phyloP scores from a whole-genome alignment of 352 stramenopile genomes.

The Pythium aristosporum region DNA sequence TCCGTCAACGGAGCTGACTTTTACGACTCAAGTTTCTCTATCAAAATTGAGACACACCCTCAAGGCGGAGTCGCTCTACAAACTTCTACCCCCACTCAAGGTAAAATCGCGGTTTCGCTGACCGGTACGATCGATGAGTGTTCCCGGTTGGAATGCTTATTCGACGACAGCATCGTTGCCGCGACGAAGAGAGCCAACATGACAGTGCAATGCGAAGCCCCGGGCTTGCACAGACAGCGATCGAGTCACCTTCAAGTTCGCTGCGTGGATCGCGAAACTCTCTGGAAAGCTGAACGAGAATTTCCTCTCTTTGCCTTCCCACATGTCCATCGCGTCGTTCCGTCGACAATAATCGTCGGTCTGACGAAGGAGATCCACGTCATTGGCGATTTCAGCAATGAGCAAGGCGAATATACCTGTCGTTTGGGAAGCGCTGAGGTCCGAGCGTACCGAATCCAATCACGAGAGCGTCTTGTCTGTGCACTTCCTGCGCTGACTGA shows the following conservation, averaged over 20 bases:
- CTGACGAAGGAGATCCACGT: slow-evolving; percentile 16
- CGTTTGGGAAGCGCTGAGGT: slow-evolving; percentile 16
- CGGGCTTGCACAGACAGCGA: background rate
- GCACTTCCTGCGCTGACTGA: slow-evolving; percentile 8
- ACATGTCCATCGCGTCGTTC: slow-evolving; percentile 14
- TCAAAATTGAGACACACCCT: slow-evolving; percentile 30
- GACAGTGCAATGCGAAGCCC: slow-evolving; percentile 6
- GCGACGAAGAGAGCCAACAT: slow-evolving; percentile 6
- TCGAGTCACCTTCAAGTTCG: slow-evolving; percentile 6
- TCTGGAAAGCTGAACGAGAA: background rate
- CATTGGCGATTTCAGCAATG: slow-evolving; percentile 16
- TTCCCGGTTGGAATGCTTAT: slow-evolving; percentile 13
- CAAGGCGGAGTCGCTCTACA: background rate
- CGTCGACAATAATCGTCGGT: slow-evolving; percentile 8
- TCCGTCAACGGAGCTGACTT: slow-evolving; percentile 59
- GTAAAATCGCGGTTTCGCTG: background rate
- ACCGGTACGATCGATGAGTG: background rate
- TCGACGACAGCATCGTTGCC: slow-evolving; percentile 5
- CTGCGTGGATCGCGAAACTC: slow-evolving; percentile 4
- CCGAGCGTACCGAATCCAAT: slow-evolving; percentile 3
- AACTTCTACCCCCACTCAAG: background rate
- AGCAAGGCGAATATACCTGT: slow-evolving; percentile 11
- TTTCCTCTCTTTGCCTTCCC: slow-evolving; percentile 5
- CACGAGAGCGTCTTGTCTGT: slow-evolving; percentile 4
- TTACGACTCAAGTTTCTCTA: slow-evolving; percentile 27